These are phyloP conservation scores for Bryoerythrophyllum caledonicum DNA, from an alignment of 225 moss, liverwort and hornwort genomes.

Conservation along the genomic window DNA sequence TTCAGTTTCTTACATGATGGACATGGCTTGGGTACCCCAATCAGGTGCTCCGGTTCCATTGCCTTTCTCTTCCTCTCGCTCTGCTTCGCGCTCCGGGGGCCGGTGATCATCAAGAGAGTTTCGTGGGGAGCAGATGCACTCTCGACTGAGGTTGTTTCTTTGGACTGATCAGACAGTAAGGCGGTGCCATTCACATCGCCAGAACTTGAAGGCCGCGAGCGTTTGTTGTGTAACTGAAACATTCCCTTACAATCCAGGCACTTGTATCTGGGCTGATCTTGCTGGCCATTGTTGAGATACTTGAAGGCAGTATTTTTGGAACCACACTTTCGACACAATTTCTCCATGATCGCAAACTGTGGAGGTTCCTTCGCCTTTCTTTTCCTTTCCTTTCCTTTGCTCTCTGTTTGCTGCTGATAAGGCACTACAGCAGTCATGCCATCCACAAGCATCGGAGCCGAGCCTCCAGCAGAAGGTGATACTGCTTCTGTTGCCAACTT, in stretches of 20 bases:
- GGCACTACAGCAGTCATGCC: constrained; percentile 34
- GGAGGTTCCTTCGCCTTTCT: constrained; percentile 50
- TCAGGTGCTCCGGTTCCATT: constrained; percentile 51
- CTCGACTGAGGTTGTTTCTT: constrained; percentile 54
- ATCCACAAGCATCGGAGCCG: constrained; percentile 37
- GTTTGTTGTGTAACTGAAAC: constrained; percentile 60
- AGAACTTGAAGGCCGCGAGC: constrained; percentile 52
- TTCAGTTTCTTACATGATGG: constrained; percentile 40
- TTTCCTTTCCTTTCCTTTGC: constrained; percentile 50
- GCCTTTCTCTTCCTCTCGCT: constrained; percentile 58
- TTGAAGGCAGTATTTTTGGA: constrained; percentile 58
- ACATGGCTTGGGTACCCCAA: constrained; percentile 45
- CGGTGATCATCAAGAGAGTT: constrained; percentile 48
- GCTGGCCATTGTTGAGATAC: constrained; percentile 59
- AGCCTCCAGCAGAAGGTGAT: constrained; percentile 38
- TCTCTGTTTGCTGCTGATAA: constrained; percentile 40
- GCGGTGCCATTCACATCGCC: constrained; percentile 44
- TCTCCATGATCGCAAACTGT: constrained; percentile 42
- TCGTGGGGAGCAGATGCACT: constrained; percentile 57
- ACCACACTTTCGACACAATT: constrained; percentile 54
- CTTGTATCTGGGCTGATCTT: constrained; percentile 53
- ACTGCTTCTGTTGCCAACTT: constrained; percentile 41
- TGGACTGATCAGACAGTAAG: constrained; percentile 43
- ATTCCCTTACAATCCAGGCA: constrained; percentile 56
- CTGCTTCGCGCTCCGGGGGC: constrained; percentile 42